These are phyloP conservation scores for Penicillium sp. DNA, from an alignment of 2,329 filamentous ascomycete genomes.

Conservation along the genomic window DNA sequence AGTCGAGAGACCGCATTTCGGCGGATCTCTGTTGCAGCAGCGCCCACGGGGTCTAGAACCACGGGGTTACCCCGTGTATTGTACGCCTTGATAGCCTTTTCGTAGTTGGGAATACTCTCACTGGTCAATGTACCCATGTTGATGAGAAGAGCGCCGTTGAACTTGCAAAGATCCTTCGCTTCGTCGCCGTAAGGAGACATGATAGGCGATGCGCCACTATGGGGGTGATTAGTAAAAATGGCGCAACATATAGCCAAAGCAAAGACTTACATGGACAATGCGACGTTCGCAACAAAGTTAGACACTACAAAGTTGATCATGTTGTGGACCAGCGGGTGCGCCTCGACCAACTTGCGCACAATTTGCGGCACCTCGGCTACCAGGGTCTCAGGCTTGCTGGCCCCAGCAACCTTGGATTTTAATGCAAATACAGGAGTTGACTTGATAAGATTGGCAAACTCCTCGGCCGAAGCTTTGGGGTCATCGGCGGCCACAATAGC, in stretches of 20 bases:
- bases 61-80: constrained; percentile 74
- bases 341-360: constrained; percentile 61
- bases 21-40: constrained; percentile 76
- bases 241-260: neutral
- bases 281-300: constrained; percentile 91
- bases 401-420: constrained; percentile 27
- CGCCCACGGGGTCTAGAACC: constrained; percentile 86
- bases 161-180: constrained; percentile 72
- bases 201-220: constrained; percentile 77
- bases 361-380: constrained; percentile 45
- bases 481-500: constrained; percentile 76
- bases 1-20: constrained; percentile 70
- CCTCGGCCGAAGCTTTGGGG: constrained; percentile 62
- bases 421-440: constrained; percentile 35
- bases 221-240: constrained; percentile 13
- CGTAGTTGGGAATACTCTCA: constrained; percentile 70
- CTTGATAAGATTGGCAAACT: constrained; percentile 60
- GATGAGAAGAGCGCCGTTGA: constrained; percentile 78
- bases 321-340: constrained; percentile 80
- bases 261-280: constrained; percentile 62
- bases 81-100: constrained; percentile 75
- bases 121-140: constrained; percentile 93
- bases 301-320: constrained; percentile 98
- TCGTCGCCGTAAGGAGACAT: constrained; percentile 89
- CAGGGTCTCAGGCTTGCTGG: constrained; percentile 29